A percentile compares a stretch with the other conserved stretches of the same genome.
Conservation (phyloP, 2,329 filamentous ascomycete species). For the Neonectria punicea region DNA sequence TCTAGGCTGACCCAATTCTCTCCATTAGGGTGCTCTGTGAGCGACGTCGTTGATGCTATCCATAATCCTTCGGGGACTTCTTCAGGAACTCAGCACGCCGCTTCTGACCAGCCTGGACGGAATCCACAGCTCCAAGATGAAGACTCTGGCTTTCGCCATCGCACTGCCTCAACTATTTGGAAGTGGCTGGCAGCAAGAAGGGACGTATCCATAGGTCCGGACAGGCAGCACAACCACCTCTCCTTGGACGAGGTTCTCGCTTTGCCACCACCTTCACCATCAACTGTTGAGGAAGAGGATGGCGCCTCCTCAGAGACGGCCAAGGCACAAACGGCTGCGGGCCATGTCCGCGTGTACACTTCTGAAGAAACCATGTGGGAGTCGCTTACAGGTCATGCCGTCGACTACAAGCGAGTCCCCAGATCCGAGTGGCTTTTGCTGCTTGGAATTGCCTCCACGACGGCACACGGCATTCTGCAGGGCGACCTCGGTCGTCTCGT, state of each 20-base stretch:
- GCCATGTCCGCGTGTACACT: conserved; percentile 54
- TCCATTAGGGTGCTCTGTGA: conserved; percentile 45
- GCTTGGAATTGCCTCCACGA: conserved; percentile 66
- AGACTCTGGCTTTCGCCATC: conserved; percentile 34
- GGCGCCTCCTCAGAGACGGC: background rate
- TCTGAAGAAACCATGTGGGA: conserved; percentile 69
- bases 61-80: conserved; percentile 38
- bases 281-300: conserved; percentile 13
- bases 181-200: conserved; percentile 48
- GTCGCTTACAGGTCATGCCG: conserved; percentile 66
- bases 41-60: conserved; percentile 48
- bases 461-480: conserved; percentile 67
- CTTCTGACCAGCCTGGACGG: conserved; percentile 7
- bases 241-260: conserved; percentile 48
- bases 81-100: conserved; percentile 28
- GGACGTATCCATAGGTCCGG: conserved; percentile 50
- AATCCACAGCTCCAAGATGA: conserved; percentile 23
- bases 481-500: conserved; percentile 67
- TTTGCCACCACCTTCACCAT: conserved; percentile 26
- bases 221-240: conserved; percentile 52
- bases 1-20: conserved; percentile 15
- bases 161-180: conserved; percentile 49
- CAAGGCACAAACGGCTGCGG: background rate
- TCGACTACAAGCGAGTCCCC: conserved; percentile 68
- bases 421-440: conserved; percentile 69